Base-by-base conservation (phyloP, 2,329 filamentous ascomycete species). In the Penicillium sp. region DNA sequence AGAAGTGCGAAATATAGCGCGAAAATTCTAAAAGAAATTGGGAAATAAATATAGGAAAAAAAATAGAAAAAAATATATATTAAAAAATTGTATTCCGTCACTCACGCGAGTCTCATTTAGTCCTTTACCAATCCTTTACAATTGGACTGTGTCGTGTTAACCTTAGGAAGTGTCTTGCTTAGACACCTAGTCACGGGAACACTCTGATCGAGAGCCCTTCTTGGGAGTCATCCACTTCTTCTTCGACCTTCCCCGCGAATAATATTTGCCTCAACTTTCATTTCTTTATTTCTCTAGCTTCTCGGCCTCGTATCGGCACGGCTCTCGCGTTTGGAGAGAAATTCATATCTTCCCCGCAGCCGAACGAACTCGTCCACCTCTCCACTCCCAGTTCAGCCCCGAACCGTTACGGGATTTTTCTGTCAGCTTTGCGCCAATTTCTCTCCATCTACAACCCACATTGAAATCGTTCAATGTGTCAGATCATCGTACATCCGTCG, bases 181-280 rank as follows among this genome's bases (percentile, higher is more conserved):
- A 56, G 60, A 59, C 62, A 49, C 29, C 29, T 35, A 67, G 65
- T 67, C 65, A 67, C 65, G 65, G 65, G 65, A 67, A 67, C 65
- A 64, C 55, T 58, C 61, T 57, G 56, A 64, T 58, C 41, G 31
- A 57, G 45, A 54, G 41, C 51, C 49, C 29, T 48, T 35, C 46
- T 48, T 33, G 17, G 43, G 31, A 50, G 19, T 49, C 52, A 52
- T 58, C 54, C 43, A 50, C 51, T 58, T 60, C 54, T 58, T 50
- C 37, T 46, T 50, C 23, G 19, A 48, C 40, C 45, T 48, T 54
- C 57, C 56, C 48, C 49, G 54, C 50, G 41, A 33, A 50, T 50
- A 38, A 42, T 46, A 42, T 56, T 48, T 50, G 43, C 45, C 27
- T 42, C 31, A 5, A 45, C 21, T n/a, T 53, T 52, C 21, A 5